Evolutionary conservation across 1,284 basidiomycete species (phyloP).

Genomic region (Sporisorium sorghi): DNA sequence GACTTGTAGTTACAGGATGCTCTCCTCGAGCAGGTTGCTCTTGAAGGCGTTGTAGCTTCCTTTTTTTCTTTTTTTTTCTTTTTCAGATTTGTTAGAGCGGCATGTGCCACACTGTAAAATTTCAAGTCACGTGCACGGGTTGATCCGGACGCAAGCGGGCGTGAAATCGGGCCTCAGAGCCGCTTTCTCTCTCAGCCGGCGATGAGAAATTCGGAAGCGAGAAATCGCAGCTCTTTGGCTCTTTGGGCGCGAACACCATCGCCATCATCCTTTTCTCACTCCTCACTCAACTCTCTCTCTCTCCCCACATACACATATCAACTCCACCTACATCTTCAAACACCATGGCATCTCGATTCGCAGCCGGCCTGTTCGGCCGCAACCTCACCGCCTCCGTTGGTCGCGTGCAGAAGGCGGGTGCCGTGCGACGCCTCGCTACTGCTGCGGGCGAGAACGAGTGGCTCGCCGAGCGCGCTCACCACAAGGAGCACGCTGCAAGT

Average conservation of each 20-base stretch:
- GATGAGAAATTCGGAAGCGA: conserved; percentile 7
- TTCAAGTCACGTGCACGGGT: conserved; percentile 25
- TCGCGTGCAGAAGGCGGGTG: conserved; percentile 18
- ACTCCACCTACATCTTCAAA: not conserved
- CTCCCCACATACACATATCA: not conserved
- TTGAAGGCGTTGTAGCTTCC: too few relatives aligned
- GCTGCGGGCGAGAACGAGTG: conserved; percentile 55
- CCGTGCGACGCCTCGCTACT: conserved; percentile 28
- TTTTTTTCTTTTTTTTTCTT: too few relatives aligned
- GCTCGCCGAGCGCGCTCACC: conserved; percentile 51
- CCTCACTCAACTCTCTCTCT: too few relatives aligned
- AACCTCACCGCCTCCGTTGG: conserved; percentile 17
- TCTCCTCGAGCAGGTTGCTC: too few relatives aligned
- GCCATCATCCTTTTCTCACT: too few relatives aligned
- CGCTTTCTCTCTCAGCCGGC: not conserved
- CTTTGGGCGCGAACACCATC: too few relatives aligned
- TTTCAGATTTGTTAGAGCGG: not conserved
- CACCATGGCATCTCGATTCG: conserved; percentile 48
- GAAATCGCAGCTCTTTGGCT: not conserved
- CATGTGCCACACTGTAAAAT: not conserved
- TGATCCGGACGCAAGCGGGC: conserved; percentile 4
- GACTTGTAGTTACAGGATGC: too few relatives aligned
- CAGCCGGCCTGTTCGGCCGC: conserved; percentile 40
- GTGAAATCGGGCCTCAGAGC: too few relatives aligned
- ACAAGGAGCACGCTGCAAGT: conserved; percentile 63